phyloP scores from a whole-genome alignment of 202 grass and related monocot genomes.

The Dendrocalamus latiflorus region DNA sequence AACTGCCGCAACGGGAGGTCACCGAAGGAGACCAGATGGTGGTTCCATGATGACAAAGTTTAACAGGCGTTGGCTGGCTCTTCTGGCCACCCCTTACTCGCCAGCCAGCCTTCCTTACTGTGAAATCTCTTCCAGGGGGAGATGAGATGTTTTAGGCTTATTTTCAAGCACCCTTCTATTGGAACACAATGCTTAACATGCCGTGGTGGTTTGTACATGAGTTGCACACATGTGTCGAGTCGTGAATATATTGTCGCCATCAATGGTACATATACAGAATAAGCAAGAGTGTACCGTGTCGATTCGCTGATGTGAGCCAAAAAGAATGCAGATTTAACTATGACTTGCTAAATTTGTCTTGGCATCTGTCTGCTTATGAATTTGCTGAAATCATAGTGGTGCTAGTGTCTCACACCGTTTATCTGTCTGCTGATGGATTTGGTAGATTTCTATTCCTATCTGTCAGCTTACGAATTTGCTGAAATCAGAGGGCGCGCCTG shows the following conservation, averaged over 20 bases:
- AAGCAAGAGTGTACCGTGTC: slow-evolving; percentile 30
- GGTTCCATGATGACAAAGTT: slow-evolving; percentile 98
- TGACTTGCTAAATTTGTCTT: background rate
- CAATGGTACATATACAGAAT: slow-evolving; percentile 42
- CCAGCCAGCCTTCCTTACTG: background rate
- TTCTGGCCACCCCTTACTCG: background rate
- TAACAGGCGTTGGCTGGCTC: slow-evolving; percentile 1
- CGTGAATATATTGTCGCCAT: slow-evolving; percentile 32
- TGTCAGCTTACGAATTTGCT: background rate
- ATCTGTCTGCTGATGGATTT: background rate
- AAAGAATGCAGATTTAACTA: slow-evolving; percentile 30
- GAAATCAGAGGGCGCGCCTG: background rate
- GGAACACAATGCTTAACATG: slow-evolving; percentile 33
- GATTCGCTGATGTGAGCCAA: background rate
- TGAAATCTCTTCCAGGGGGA: slow-evolving; percentile 36
- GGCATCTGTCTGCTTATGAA: background rate
- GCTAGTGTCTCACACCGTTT: background rate
- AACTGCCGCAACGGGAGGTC: slow-evolving; percentile 92
- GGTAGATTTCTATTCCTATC: background rate
- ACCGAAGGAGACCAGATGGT: slow-evolving; percentile 93
- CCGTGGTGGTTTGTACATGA: slow-evolving; percentile 48
- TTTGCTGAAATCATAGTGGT: background rate
- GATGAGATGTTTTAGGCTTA: slow-evolving; percentile 51
- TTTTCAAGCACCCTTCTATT: slow-evolving; percentile 39
- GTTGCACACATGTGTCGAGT: slow-evolving; percentile 3